Conservation (phyloP, 495 filamentous ascomycete genomes). For the Lepraria neglecta region DNA sequence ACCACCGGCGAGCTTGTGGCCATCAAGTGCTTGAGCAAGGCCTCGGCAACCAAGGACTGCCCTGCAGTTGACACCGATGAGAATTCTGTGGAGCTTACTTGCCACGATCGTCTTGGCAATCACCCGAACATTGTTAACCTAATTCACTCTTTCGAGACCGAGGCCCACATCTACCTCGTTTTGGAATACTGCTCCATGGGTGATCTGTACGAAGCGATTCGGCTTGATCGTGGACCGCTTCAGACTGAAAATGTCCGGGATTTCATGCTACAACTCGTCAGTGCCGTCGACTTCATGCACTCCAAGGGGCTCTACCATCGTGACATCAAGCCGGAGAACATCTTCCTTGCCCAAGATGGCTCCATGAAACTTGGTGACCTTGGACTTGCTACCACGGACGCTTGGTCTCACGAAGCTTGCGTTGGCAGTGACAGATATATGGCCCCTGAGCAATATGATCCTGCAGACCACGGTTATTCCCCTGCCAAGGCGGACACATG, state of each 20-base stretch:
- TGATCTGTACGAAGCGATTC: slow-evolving; percentile 95
- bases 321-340: slow-evolving; percentile 99
- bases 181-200: slow-evolving; percentile 95
- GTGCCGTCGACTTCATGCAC: slow-evolving; percentile 87
- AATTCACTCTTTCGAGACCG: slow-evolving; percentile 85
- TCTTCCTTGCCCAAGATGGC: slow-evolving; percentile 81
- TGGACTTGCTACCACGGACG: slow-evolving; percentile 78
- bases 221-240: slow-evolving; percentile 73
- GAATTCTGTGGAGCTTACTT: slow-evolving; percentile 77
- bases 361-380: slow-evolving; percentile 96
- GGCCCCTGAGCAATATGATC: slow-evolving; percentile 96
- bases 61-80: slow-evolving; percentile 59
- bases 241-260: slow-evolving; percentile 94
- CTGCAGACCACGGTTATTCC: slow-evolving; percentile 76
- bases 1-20: slow-evolving; percentile 72
- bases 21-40: slow-evolving; percentile 88
- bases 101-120: slow-evolving; percentile 67
- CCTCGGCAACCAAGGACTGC: slow-evolving; percentile 48
- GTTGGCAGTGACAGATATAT: slow-evolving; percentile 98
- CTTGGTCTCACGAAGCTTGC: slow-evolving; percentile 81
- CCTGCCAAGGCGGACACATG: slow-evolving; percentile 92
- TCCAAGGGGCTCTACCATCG: slow-evolving; percentile 87
- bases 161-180: slow-evolving; percentile 82
- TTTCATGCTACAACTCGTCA: slow-evolving; percentile 92
- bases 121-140: slow-evolving; percentile 95